A percentile compares a stretch with the other conserved stretches of the same genome.
phyloP scores from a whole-genome alignment of 1,284 basidiomycete species.

The Volvariella surrecta region DNA sequence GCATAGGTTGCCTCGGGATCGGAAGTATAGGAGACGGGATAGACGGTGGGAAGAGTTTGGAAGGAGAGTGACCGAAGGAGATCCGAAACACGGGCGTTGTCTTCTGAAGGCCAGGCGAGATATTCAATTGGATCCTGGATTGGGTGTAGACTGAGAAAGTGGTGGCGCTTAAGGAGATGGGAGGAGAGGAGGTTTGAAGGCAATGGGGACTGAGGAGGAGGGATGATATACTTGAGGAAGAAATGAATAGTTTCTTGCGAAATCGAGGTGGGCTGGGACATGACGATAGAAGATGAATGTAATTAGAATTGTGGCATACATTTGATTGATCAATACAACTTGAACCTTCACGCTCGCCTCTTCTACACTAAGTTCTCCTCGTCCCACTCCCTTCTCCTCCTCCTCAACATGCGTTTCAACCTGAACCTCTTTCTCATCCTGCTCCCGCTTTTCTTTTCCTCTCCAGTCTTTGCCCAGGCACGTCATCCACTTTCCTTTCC shows the following conservation, averaged over 20 bases:
- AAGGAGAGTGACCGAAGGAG: conserved; percentile 27
- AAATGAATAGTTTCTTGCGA: conserved; percentile 24
- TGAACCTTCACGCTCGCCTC: too few species aligned
- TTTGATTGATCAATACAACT: too few species aligned
- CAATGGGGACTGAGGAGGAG: conserved; percentile 41
- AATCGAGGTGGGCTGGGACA: conserved; percentile 8
- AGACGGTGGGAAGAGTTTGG: conserved; percentile 25
- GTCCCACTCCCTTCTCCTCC: conserved; percentile 9
- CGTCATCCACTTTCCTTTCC: conserved; percentile 1
- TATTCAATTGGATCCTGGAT: conserved; percentile 41
- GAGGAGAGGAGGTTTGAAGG: conserved; percentile 55
- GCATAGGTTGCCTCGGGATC: conserved; percentile 54
- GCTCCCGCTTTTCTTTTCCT: conserved; percentile 1
- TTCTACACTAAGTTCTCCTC: not conserved
- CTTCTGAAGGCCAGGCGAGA: conserved; percentile 58
- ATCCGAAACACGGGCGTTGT: conserved; percentile 38
- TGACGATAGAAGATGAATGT: conserved; percentile 5
- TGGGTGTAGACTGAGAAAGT: conserved; percentile 48
- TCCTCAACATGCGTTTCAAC: conserved; percentile 14
- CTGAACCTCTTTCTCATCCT: conserved; percentile 2
- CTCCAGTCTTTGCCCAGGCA: not conserved
- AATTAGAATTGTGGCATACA: not conserved
- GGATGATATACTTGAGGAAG: conserved; percentile 51
- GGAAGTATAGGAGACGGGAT: conserved; percentile 44
- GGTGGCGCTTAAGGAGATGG: conserved; percentile 54